Evolutionary conservation across 2,329 filamentous ascomycete genomes (phyloP).

Genomic region (Aaosphaeria pasadenensis): DNA sequence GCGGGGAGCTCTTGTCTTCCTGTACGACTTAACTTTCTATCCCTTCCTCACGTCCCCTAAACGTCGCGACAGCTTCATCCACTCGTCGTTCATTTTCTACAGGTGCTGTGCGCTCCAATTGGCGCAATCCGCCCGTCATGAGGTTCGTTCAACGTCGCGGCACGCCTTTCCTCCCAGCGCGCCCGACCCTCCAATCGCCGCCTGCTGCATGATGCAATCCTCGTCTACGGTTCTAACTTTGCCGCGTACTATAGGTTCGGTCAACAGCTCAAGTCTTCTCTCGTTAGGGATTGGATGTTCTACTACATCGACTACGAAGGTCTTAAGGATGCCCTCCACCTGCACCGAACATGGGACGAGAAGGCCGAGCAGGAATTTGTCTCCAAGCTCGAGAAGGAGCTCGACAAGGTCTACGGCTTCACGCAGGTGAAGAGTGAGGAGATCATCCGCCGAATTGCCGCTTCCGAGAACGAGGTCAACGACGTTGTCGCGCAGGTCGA

Average conservation of each 20-base stretch:
- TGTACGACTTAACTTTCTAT: not conserved
- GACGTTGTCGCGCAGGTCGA: conserved; percentile 78
- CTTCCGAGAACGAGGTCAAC: conserved; percentile 83
- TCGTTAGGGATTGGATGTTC: conserved; percentile 96
- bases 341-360: conserved; percentile 76
- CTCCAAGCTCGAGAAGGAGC: conserved; percentile 78
- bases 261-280: conserved; percentile 90
- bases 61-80: too few relatives aligned
- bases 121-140: conserved; percentile 19
- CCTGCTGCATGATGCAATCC: not conserved
- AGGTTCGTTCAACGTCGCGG: conserved; percentile 13
- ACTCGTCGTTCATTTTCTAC: too few relatives aligned
- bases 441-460: conserved; percentile 84
- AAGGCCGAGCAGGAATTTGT: conserved; percentile 91
- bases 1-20: not conserved
- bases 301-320: conserved; percentile 98
- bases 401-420: conserved; percentile 97
- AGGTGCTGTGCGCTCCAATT: not conserved
- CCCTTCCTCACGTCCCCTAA: too few relatives aligned
- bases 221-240: not conserved
- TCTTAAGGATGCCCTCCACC: conserved; percentile 83
- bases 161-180: conserved; percentile 2
- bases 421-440: conserved; percentile 97
- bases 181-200: conserved; percentile 9
- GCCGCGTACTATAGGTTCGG: conserved; percentile 64